These are phyloP conservation scores for Solanum chacoense DNA, from an alignment of 305 asterid genomes.

Conservation along the genomic window DNA sequence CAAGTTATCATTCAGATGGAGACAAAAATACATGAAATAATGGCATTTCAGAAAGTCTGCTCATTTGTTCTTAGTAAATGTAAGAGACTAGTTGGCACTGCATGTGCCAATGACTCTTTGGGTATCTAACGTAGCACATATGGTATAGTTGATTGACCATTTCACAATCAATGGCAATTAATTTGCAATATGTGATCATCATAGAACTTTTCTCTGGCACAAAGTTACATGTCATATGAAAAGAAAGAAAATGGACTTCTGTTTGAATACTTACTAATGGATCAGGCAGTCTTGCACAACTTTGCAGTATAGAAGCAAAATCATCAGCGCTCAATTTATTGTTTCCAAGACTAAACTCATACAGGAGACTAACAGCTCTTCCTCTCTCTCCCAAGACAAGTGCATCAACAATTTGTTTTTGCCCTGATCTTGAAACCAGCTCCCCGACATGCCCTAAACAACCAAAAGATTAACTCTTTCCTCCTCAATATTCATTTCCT, in stretches of 20 bases:
- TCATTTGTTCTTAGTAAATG: not conserved
- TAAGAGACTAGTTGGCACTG: not conserved
- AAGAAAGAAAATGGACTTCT: not conserved
- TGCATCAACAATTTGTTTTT: conserved; percentile 48
- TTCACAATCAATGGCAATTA: not conserved
- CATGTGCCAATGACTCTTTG: not conserved
- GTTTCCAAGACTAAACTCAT: conserved; percentile 31
- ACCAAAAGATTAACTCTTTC: not conserved
- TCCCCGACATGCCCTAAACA: conserved; percentile 25
- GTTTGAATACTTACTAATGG: conserved; percentile 42
- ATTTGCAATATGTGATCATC: not conserved
- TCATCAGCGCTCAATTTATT: conserved; percentile 33
- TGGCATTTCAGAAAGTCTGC: not conserved
- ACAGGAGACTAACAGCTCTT: conserved; percentile 52
- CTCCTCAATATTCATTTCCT: conserved; percentile 5
- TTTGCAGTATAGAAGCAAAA: conserved; percentile 49
- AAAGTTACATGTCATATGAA: not conserved
- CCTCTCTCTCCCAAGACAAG: conserved; percentile 57
- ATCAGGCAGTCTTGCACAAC: conserved; percentile 64
- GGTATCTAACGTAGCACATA: not conserved
- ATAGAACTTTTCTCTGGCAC: not conserved
- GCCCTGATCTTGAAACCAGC: conserved; percentile 19
- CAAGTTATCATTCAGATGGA: not conserved
- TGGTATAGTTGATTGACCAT: not conserved
- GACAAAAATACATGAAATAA: not conserved